These are phyloP conservation scores for Seiridium cupressi DNA, from an alignment of 2,329 filamentous ascomycete genomes.

Conservation along the genomic window DNA sequence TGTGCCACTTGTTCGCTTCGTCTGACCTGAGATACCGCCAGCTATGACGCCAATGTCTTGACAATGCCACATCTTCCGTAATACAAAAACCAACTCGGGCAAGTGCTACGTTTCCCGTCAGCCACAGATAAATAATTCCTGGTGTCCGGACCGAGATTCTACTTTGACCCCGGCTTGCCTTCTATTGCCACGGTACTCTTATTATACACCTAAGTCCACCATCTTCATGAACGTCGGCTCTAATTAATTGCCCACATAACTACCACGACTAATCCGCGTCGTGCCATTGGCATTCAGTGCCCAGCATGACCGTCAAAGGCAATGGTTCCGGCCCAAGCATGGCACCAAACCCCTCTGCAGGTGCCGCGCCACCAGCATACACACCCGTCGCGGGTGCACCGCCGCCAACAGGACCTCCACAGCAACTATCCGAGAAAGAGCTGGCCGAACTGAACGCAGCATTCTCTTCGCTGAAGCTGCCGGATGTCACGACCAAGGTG, in stretches of 20 bases:
- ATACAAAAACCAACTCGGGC: background rate
- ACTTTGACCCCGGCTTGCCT: background rate
- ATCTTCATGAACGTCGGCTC: background rate
- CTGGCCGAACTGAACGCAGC: conserved; percentile 24
- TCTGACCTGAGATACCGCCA: background rate
- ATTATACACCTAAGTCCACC: background rate
- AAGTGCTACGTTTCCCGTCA: background rate
- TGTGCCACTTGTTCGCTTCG: background rate
- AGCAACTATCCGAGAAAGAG: conserved; percentile 12
- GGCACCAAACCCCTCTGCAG: background rate
- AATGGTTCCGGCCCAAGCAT: background rate
- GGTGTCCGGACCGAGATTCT: background rate
- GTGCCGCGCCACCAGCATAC: conserved; percentile 4
- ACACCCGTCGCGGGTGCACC: conserved; percentile 1
- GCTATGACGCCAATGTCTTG: too few species aligned
- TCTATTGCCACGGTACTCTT: too few species aligned
- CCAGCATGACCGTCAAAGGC: background rate
- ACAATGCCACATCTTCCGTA: background rate
- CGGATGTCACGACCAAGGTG: conserved; percentile 29
- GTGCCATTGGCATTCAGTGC: background rate
- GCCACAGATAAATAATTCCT: background rate
- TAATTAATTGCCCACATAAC: background rate
- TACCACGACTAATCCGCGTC: background rate
- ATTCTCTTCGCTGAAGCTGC: conserved; percentile 36
- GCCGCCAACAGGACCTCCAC: background rate